Conservation (phyloP, 805 yeast species). For the Hanseniaspora lachancei region DNA sequence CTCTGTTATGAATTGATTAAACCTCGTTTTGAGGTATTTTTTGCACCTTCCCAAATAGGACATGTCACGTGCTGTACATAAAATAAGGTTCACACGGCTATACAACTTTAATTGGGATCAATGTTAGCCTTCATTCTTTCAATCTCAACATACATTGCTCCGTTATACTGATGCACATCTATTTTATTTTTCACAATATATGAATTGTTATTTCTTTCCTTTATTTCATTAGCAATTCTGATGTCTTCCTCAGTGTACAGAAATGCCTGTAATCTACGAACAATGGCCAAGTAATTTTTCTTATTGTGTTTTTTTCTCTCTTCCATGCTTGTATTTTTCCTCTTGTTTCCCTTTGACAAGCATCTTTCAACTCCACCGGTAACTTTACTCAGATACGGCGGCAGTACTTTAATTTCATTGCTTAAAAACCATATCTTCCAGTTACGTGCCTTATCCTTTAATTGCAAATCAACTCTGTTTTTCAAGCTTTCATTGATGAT, state of each 20-base stretch:
- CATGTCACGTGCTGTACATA: background rate
- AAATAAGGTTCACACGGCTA: background rate
- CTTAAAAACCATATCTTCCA: slow-evolving; percentile 82
- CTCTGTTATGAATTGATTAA: background rate
- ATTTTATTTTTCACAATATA: background rate
- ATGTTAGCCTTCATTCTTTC: background rate
- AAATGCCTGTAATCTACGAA: background rate
- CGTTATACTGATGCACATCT: background rate
- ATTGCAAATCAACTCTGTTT: slow-evolving; percentile 78
- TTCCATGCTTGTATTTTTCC: background rate
- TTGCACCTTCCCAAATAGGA: background rate
- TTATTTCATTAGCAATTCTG: background rate
- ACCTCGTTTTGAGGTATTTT: slow-evolving; percentile 2
- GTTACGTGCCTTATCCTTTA: slow-evolving; percentile 92
- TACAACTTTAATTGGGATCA: background rate
- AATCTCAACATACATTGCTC: background rate
- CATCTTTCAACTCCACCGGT: slow-evolving; percentile 71
- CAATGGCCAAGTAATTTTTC: background rate
- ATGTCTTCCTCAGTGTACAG: slow-evolving; percentile 2
- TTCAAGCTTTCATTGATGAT: slow-evolving; percentile 67
- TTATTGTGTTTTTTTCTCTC: background rate
- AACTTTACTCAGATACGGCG: slow-evolving; percentile 65
- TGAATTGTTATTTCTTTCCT: background rate
- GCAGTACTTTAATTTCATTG: slow-evolving; percentile 53
- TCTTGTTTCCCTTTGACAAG: slow-evolving; percentile 30